phyloP scores from a whole-genome alignment of 768 basidiomycete species.

The Scleroderma bovista region DNA sequence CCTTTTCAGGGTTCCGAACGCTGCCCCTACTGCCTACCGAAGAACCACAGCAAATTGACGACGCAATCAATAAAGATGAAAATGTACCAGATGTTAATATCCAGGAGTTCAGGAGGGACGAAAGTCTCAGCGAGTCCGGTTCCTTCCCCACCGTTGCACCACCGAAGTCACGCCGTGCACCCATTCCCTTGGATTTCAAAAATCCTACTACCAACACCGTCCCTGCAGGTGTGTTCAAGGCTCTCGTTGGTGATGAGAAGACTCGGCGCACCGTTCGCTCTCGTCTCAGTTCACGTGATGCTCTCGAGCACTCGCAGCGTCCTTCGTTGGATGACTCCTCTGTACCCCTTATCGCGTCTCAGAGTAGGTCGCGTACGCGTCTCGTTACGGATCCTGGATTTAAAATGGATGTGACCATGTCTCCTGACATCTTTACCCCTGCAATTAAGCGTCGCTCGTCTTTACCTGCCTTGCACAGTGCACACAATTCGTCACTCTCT shows the following conservation, averaged over 20 bases:
- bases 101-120: conserved; percentile 13
- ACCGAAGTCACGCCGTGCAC: conserved; percentile 54
- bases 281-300: conserved; percentile 66
- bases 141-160: conserved; percentile 10
- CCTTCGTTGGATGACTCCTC: conserved; percentile 77
- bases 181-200: conserved; percentile 76
- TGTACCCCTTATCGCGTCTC: conserved; percentile 63
- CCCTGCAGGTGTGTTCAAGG: conserved; percentile 84
- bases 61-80: conserved; percentile 4
- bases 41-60: conserved; percentile 9
- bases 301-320: conserved; percentile 59
- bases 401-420: conserved; percentile 23
- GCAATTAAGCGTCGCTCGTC: conserved; percentile 49
- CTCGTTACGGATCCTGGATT: conserved; percentile 56
- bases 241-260: conserved; percentile 62
- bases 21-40: conserved; percentile 21
- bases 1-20: conserved; percentile 58
- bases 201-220: conserved; percentile 69
- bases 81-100: conserved; percentile 4
- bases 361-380: conserved; percentile 46
- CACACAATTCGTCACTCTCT: conserved; percentile 40
- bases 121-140: neutral
- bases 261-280: conserved; percentile 71
- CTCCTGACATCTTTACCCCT: conserved; percentile 40
- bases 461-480: conserved; percentile 48